Base-by-base conservation (phyloP, 352 stramenopile genomes). In the Phytophthora niederhauseri region DNA sequence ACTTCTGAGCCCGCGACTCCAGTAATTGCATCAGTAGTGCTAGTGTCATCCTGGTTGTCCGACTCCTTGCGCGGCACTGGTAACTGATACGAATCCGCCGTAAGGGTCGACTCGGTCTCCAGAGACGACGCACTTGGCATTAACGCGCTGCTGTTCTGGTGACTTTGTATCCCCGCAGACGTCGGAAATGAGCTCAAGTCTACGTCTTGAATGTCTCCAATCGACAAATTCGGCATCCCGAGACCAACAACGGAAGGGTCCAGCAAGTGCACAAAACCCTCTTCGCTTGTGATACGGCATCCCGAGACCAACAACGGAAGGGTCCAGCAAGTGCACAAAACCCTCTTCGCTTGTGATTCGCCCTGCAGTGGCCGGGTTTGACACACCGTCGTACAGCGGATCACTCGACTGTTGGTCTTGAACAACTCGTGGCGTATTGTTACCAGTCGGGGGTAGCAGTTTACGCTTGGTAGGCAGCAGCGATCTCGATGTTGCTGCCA, bases 191-290 rank as follows among this genome's bases (percentile, higher is more conserved):
- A 52, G 14, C 72, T 80, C 24, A 91, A 43, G 30, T 91, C 82
- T 14, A 89, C 81, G 22, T 88, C 80, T 66, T 85, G 69, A 48
- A 90, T 90, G 57, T 90, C 82, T 24, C 65, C 67, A 56, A 90
- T 89, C 11, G 80, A 87, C 57, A 90, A 68, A 73, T 69, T 70
- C 31, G 80, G 76, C 68, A 87, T 75, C 20, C 30, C 52, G 26
- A 89, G 64, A 4, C 61, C 67, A 30, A 67, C 61, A 49, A 66
- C 64, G 0, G 74, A 84, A 54, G 70, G 52, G 17, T 81, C 76
- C 57, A 84, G 26, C 46, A 80, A 66, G 12, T 80, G 76, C 8
- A 71, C 66, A 69, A 81, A 81, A 0, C 73, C 69, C 53, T 82
- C 73, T 19, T 77, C 69, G 7, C 43, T 70, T 19, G 62, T 48